phyloP scores from a whole-genome alignment of 306 rosid genomes.

The Rosa persica region DNA sequence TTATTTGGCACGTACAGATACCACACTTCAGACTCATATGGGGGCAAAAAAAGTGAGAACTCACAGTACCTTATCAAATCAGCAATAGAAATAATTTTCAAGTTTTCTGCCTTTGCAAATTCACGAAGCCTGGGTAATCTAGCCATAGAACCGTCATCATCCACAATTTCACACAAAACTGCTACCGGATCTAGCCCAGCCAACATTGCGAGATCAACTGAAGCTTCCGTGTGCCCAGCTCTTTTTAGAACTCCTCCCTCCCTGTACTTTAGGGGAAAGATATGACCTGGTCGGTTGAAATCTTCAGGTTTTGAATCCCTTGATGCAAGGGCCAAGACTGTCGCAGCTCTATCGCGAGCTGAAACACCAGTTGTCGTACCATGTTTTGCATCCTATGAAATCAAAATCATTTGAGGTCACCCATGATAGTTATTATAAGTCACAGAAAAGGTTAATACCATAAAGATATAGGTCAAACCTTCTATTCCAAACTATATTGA shows the following conservation, averaged over 20 bases:
- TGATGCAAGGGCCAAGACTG: conserved; percentile 88
- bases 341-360: conserved; percentile 82
- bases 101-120: conserved; percentile 64
- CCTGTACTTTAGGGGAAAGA: conserved; percentile 85
- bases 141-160: conserved; percentile 99
- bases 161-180: conserved; percentile 89
- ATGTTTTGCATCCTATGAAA: conserved; percentile 67
- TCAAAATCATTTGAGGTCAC: conserved; percentile 19
- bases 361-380: conserved; percentile 97
- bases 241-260: conserved; percentile 98
- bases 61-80: conserved; percentile 74
- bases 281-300: conserved; percentile 96
- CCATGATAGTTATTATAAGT: neutral
- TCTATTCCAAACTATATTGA: neutral
- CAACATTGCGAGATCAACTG: conserved; percentile 83
- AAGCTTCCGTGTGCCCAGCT: conserved; percentile 97
- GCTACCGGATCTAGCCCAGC: conserved; percentile 84
- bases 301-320: conserved; percentile 77
- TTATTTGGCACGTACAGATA: neutral
- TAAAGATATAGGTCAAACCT: neutral
- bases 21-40: neutral
- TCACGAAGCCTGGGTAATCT: conserved; percentile 84
- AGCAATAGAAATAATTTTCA: conserved; percentile 88
- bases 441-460: neutral
- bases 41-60: neutral